Evolutionary conservation across 768 basidiomycete genomes (phyloP), one percentile per base, ranked within the genome.

Genomic region (Podaxis sp.): DNA sequence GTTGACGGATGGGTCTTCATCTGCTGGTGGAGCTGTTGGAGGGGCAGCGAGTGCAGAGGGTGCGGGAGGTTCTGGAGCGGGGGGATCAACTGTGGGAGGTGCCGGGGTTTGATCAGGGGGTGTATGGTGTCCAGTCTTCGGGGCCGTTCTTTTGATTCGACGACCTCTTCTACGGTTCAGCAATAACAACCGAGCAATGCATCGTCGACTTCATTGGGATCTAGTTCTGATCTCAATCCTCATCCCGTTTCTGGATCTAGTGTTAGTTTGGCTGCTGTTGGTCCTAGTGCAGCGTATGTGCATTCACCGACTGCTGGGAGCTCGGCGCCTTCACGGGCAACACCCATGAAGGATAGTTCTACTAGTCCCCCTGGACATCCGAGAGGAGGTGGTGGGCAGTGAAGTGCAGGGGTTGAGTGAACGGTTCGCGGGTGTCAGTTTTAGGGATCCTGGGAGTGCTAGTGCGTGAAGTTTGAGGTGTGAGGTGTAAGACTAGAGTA

Each of bases 1-100:
- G 2, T 79, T 93, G 47, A 88, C 84, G 67, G 85, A 84, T 55
- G 72, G 66, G 5, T 71, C 51, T 25, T 66, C 69, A 1, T 49
- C 65, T 67, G 1, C 70, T 25, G 55, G 52, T 49, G 54, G 60
- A 27, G 36, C 61, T 4, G 59, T 33, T 57, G 59, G 47, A 33
- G 52, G 43, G 40, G 58, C 53, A 27, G 43, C 66, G 51, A 60
- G 65, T 61, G 37, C 68, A 67, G 65, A 25, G 27, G 57, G 58
- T 11, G 55, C n/a, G 22, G 41, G 41, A 56, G 46, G 46, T 8
- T 17, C 46, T 15, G 46, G 2, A 22, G n/a, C 46, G n/a, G n/a
- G 17, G n/a, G n/a, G 7, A 47, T 17, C 46, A 47, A 4, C 3
- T 17, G 38, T 71, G 70, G 57, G 25, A 27, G 25, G 25, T 5